Evolutionary conservation across 768 basidiomycete genomes (phyloP).

Genomic region (Sistotremastrum niveocremeum): DNA sequence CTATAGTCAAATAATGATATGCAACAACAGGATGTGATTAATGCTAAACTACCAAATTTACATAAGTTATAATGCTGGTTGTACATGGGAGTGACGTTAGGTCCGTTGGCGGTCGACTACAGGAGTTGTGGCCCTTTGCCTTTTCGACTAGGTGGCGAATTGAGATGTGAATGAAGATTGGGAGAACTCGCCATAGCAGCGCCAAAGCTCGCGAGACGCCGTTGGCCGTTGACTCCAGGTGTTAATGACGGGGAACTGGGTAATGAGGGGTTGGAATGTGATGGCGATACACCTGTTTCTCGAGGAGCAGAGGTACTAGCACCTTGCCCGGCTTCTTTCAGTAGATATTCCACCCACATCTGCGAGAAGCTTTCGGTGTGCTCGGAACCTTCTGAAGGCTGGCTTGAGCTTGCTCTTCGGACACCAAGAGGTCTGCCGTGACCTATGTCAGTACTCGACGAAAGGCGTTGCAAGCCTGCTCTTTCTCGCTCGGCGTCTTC

Average conservation of each 20-base stretch:
- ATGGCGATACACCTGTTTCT: conserved; percentile 14
- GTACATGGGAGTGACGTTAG: too few relatives aligned
- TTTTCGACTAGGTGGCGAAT: too few relatives aligned
- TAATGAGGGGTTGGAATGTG: conserved; percentile 22
- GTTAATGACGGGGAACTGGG: conserved; percentile 23
- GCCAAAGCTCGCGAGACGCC: conserved; percentile 27
- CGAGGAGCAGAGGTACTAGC: conserved; percentile 16
- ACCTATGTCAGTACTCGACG: conserved; percentile 5
- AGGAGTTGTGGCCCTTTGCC: too few relatives aligned
- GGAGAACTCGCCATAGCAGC: conserved; percentile 28
- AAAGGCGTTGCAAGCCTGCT: conserved; percentile 63
- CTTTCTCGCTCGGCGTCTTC: conserved; percentile 80
- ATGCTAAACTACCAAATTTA: too few relatives aligned
- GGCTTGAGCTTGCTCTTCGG: conserved; percentile 14
- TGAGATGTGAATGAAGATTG: conserved; percentile 11
- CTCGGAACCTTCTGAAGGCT: conserved; percentile 23
- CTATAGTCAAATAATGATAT: too few relatives aligned
- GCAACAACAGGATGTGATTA: too few relatives aligned
- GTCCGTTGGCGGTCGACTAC: too few relatives aligned
- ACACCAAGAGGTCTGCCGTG: conserved; percentile 12
- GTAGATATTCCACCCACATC: conserved; percentile 94
- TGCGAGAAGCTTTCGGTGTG: conserved; percentile 55
- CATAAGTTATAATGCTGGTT: too few relatives aligned
- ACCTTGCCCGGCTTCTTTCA: conserved; percentile 70
- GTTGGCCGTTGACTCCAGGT: conserved; percentile 17